phyloP scores from a whole-genome alignment of 2,329 filamentous ascomycete genomes.

The Myriosclerotinia curreyana region DNA sequence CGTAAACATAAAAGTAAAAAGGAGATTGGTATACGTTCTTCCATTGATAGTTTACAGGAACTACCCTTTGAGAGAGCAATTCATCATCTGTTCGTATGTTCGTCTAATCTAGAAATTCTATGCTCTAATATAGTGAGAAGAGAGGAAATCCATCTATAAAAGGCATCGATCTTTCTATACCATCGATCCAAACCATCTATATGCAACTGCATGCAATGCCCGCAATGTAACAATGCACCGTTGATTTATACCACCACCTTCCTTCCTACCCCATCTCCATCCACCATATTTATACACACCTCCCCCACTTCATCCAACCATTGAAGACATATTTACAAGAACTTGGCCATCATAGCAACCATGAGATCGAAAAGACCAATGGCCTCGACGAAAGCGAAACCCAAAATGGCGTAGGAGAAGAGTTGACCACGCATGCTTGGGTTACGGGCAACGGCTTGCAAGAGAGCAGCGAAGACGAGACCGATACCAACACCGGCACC shows the following conservation, averaged over 20 bases:
- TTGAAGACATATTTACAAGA: constrained; percentile 48
- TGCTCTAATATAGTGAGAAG: constrained; percentile 13
- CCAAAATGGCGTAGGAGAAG: constrained; percentile 93
- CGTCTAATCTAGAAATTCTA: constrained; percentile 19
- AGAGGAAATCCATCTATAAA: constrained; percentile 7
- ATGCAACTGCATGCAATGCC: constrained; percentile 38
- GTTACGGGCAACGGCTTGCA: constrained; percentile 90
- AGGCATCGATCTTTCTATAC: constrained; percentile 5
- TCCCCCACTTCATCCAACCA: background rate
- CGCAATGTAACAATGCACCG: constrained; percentile 6
- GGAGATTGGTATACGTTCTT: constrained; percentile 1
- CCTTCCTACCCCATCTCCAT: constrained; percentile 17
- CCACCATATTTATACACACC: constrained; percentile 18
- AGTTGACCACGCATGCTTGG: constrained; percentile 91
- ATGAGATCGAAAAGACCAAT: constrained; percentile 86
- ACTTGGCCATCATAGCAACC: constrained; percentile 93
- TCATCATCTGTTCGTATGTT: constrained; percentile 18
- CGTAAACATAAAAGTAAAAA: background rate
- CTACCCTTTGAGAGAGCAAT: constrained; percentile 5
- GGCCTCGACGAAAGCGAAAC: constrained; percentile 93
- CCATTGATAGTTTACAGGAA: constrained; percentile 19
- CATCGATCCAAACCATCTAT: constrained; percentile 17
- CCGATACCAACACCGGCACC: constrained; percentile 94
- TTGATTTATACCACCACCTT: constrained; percentile 18
- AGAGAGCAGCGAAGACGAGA: constrained; percentile 87